phyloP scores from a whole-genome alignment of 2,329 filamentous ascomycete species.

The Pseudogymnoascus sp. region DNA sequence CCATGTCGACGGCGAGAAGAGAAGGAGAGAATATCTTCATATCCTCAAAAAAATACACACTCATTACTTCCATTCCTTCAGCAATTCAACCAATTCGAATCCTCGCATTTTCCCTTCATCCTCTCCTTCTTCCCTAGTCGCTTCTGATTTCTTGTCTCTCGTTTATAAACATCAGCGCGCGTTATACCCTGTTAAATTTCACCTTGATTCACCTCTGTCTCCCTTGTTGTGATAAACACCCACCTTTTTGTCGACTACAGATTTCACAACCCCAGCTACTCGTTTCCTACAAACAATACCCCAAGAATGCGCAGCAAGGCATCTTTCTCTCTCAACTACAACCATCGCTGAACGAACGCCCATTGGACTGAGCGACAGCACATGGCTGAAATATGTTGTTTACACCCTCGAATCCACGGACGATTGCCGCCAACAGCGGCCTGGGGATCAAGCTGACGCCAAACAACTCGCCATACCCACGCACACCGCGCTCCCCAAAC shows the following conservation, averaged over 20 bases:
- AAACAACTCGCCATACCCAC: constrained; percentile 63
- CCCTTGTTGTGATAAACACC: neutral
- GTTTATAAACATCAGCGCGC: neutral
- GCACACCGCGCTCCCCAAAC: constrained; percentile 54
- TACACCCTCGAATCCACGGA: constrained; percentile 26
- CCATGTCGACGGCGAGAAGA: neutral
- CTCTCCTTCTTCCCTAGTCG: neutral
- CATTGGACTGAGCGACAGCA: constrained; percentile 4
- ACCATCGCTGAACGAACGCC: neutral
- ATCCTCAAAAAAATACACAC: neutral
- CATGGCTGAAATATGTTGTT: constrained; percentile 29
- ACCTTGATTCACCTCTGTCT: neutral
- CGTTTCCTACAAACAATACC: neutral
- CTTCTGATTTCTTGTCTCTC: neutral
- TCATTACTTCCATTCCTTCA: neutral
- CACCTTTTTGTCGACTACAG: neutral
- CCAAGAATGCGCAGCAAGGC: constrained; percentile 1
- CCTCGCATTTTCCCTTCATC: neutral
- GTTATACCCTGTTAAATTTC: neutral
- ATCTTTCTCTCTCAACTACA: neutral
- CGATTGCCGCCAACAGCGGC: constrained; percentile 25
- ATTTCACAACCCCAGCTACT: neutral
- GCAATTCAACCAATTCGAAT: neutral
- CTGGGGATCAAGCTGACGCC: constrained; percentile 57
- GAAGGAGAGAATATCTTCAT: neutral